Evolutionary conservation across 768 basidiomycete species (phyloP).

Genomic region (Rhodotorula toruloides): DNA sequence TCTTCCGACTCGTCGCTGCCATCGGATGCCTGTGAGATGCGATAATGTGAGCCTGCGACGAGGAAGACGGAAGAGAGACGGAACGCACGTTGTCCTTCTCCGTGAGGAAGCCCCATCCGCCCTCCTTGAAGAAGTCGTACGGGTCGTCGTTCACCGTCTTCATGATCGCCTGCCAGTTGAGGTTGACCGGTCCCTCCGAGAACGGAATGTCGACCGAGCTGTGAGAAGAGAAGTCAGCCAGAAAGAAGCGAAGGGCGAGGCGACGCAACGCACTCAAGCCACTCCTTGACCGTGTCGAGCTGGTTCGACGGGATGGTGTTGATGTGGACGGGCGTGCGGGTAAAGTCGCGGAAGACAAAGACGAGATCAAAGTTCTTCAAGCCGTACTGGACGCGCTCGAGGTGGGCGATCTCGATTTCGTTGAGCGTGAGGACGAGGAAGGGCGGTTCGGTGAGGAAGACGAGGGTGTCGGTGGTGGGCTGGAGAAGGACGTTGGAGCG

Average conservation of each 20-base stretch:
- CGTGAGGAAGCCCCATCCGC: slow-evolving; percentile 91
- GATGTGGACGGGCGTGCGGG: slow-evolving; percentile 83
- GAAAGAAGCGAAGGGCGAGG: not conserved
- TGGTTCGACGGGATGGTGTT: slow-evolving; percentile 87
- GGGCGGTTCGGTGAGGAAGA: slow-evolving; percentile 89
- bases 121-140: slow-evolving; percentile 87
- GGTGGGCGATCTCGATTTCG: slow-evolving; percentile 92
- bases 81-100: slow-evolving; percentile 55
- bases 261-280: slow-evolving; percentile 74
- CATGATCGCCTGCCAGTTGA: slow-evolving; percentile 98
- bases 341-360: slow-evolving; percentile 95
- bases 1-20: slow-evolving; percentile 51
- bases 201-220: slow-evolving; percentile 96
- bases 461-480: slow-evolving; percentile 92
- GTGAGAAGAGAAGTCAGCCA: not conserved
- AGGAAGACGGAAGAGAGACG: slow-evolving; percentile 62
- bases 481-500: slow-evolving; percentile 89
- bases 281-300: slow-evolving; percentile 96
- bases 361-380: slow-evolving; percentile 96
- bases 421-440: slow-evolving; percentile 90
- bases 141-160: slow-evolving; percentile 96
- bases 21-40: slow-evolving; percentile 13
- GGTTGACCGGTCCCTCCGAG: slow-evolving; percentile 90
- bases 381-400: slow-evolving; percentile 94
- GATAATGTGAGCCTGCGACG: not conserved